Conservation (phyloP, 352 stramenopile genomes). For the Globisporangium lucens region DNA sequence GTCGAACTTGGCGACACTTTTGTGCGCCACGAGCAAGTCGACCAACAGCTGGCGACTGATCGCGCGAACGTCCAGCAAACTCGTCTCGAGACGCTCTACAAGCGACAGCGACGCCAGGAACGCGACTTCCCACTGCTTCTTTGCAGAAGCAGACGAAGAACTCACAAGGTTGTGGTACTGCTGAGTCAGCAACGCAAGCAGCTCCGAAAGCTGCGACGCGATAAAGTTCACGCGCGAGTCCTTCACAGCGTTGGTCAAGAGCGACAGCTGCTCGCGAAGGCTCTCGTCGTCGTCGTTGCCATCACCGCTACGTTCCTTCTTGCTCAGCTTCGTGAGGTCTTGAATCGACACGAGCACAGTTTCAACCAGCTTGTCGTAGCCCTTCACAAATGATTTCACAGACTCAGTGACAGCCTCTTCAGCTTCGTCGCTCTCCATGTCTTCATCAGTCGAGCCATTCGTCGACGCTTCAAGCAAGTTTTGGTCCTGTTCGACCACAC, state of each 20-base stretch:
- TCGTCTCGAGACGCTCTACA: slow-evolving; percentile 61
- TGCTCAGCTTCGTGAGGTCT: slow-evolving; percentile 58
- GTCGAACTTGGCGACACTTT: slow-evolving; percentile 92
- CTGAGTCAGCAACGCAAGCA: slow-evolving; percentile 42
- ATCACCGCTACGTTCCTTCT: slow-evolving; percentile 25
- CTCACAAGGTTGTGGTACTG: slow-evolving; percentile 45
- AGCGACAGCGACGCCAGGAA: slow-evolving; percentile 48
- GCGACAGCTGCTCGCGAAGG: slow-evolving; percentile 50
- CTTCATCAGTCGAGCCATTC: not conserved
- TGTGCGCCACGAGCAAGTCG: slow-evolving; percentile 83
- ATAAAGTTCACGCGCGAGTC: slow-evolving; percentile 71
- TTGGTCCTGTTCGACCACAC: slow-evolving; percentile 31
- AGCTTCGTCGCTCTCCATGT: slow-evolving; percentile 24
- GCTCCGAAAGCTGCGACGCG: slow-evolving; percentile 42
- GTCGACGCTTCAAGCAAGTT: slow-evolving; percentile 20
- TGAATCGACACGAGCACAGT: slow-evolving; percentile 80
- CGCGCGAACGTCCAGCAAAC: slow-evolving; percentile 56
- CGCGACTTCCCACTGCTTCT: slow-evolving; percentile 24
- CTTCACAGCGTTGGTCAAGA: slow-evolving; percentile 57
- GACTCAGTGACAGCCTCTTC: slow-evolving; percentile 21
- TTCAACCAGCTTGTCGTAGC: slow-evolving; percentile 71
- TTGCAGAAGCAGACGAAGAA: slow-evolving; percentile 13
- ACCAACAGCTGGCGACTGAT: slow-evolving; percentile 80
- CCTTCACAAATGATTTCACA: slow-evolving; percentile 38
- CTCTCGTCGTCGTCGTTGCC: slow-evolving; percentile 19